phyloP scores from a whole-genome alignment of 306 rosid genomes.

The Lagenaria siceraria region DNA sequence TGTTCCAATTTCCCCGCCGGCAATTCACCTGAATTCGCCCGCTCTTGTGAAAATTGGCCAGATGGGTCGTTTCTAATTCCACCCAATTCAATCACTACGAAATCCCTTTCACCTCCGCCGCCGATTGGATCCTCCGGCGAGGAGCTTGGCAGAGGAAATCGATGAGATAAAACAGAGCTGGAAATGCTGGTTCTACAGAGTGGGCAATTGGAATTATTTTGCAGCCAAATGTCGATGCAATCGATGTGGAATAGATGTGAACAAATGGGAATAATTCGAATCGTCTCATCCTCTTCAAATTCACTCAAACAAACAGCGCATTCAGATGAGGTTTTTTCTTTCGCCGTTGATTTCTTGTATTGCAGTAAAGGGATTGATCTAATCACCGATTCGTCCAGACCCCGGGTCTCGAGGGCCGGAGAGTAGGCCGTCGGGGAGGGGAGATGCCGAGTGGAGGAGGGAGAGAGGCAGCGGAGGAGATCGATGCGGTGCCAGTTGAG shows the following conservation, averaged over 20 bases:
- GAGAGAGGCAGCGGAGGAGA: constrained; percentile 57
- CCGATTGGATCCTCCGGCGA: constrained; percentile 23
- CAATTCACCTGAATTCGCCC: constrained; percentile 20
- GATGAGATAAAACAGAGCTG: constrained; percentile 17
- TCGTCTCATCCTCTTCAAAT: constrained; percentile 60
- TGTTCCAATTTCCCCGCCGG: constrained; percentile 15
- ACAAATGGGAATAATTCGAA: constrained; percentile 75
- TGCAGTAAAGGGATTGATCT: constrained; percentile 65
- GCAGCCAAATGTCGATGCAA: constrained; percentile 95
- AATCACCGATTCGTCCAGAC: constrained; percentile 69
- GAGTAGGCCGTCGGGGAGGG: constrained; percentile 23
- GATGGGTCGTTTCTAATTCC: constrained; percentile 7
- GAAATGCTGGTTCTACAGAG: constrained; percentile 82
- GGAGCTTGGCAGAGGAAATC: constrained; percentile 25
- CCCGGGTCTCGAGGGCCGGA: constrained; percentile 29
- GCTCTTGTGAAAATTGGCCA: constrained; percentile 17
- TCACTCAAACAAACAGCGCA: constrained; percentile 91
- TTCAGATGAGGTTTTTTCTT: constrained; percentile 21
- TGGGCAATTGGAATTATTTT: constrained; percentile 83
- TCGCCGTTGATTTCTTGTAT: constrained; percentile 19
- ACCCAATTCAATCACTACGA: constrained; percentile 70
- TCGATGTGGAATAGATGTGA: constrained; percentile 78
- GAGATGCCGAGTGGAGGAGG: constrained; percentile 26
- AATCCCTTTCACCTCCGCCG: constrained; percentile 36
- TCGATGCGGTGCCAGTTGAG: constrained; percentile 93